Conservation (phyloP, 306 rosid species). For the Abrus pulchellus region DNA sequence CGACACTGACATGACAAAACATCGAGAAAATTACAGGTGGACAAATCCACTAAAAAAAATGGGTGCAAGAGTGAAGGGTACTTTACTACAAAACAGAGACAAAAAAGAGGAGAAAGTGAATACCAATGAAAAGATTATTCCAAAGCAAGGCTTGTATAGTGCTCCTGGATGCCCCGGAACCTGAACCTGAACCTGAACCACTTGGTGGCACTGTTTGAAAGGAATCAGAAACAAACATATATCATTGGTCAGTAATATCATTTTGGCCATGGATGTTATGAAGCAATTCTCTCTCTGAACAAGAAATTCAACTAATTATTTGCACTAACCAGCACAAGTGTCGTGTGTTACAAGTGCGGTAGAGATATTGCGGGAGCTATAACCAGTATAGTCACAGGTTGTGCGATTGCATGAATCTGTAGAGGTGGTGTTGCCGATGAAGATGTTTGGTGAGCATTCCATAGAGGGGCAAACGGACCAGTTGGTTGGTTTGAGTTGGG, state of each 20-base stretch:
- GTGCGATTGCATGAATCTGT: slow-evolving; percentile 56
- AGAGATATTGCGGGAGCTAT: slow-evolving; percentile 50
- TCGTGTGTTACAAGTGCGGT: slow-evolving; percentile 41
- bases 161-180: slow-evolving; percentile 55
- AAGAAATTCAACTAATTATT: background rate
- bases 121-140: slow-evolving; percentile 55
- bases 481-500: slow-evolving; percentile 54
- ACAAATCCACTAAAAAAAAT: slow-evolving; percentile 6
- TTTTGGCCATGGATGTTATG: background rate
- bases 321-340: slow-evolving; percentile 73
- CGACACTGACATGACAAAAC: slow-evolving; percentile 12
- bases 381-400: slow-evolving; percentile 76
- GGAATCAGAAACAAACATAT: slow-evolving; percentile 21
- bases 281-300: background rate
- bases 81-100: slow-evolving; percentile 45
- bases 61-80: slow-evolving; percentile 4
- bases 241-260: background rate
- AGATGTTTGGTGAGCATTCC: slow-evolving; percentile 53
- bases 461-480: slow-evolving; percentile 66
- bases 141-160: slow-evolving; percentile 52
- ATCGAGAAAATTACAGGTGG: slow-evolving; percentile 33
- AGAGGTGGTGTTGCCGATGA: slow-evolving; percentile 56
- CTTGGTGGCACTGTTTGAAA: slow-evolving; percentile 52
- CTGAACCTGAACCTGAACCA: slow-evolving; percentile 42
- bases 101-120: slow-evolving; percentile 52